These are phyloP conservation scores for Teunomyces atbi DNA, from an alignment of 805 yeast genomes.

Conservation along the genomic window DNA sequence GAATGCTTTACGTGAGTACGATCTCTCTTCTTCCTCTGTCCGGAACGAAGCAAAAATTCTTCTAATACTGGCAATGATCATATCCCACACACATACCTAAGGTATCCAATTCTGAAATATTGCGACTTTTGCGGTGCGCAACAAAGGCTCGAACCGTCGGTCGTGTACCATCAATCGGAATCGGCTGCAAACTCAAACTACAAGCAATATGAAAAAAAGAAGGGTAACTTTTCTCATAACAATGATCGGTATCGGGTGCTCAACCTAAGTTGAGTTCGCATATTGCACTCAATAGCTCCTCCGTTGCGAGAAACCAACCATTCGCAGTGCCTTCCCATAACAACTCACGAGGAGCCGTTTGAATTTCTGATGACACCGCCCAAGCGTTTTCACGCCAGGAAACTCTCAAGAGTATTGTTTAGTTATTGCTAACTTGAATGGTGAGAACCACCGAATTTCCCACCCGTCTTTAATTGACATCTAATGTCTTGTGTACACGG, in stretches of 20 bases:
- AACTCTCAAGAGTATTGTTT: slow-evolving; percentile 52
- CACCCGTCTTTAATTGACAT: slow-evolving; percentile 40
- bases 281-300: slow-evolving; percentile 59
- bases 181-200: not conserved
- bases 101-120: not conserved
- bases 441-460: slow-evolving; percentile 66
- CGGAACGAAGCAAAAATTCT: slow-evolving; percentile 79
- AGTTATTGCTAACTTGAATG: slow-evolving; percentile 30
- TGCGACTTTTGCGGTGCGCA: not conserved
- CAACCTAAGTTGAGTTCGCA: slow-evolving; percentile 42
- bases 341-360: slow-evolving; percentile 14
- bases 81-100: slow-evolving; percentile 13
- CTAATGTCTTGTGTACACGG: slow-evolving; percentile 34
- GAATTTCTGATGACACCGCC: slow-evolving; percentile 58
- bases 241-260: slow-evolving; percentile 66
- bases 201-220: slow-evolving; percentile 9
- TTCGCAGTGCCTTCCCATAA: slow-evolving; percentile 57
- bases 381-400: slow-evolving; percentile 56
- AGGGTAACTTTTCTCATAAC: slow-evolving; percentile 42
- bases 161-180: not conserved
- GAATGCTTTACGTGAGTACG: slow-evolving; percentile 73
- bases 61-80: slow-evolving; percentile 73
- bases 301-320: slow-evolving; percentile 46
- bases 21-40: slow-evolving; percentile 81
- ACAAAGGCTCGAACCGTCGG: slow-evolving; percentile 6